phyloP scores from a whole-genome alignment of 345 rosid genomes.

The Punica granatum region DNA sequence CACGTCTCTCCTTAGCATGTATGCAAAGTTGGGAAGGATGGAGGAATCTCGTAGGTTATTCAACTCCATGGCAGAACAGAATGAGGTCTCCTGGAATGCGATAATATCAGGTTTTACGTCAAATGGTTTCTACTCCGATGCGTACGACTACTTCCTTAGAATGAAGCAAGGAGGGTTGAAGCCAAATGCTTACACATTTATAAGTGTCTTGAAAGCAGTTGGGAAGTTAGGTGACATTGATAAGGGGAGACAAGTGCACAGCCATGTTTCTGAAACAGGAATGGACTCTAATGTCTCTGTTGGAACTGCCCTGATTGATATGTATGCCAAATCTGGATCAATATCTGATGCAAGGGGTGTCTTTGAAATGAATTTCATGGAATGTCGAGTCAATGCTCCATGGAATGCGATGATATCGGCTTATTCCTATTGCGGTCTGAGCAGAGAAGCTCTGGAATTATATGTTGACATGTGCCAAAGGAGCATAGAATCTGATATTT shows the following conservation, averaged over 20 bases:
- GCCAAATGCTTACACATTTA: constrained; percentile 23
- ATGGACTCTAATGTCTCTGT: constrained; percentile 21
- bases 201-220: constrained; percentile 29
- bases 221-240: constrained; percentile 28
- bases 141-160: constrained; percentile 24
- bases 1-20: constrained; percentile 40
- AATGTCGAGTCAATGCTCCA: constrained; percentile 19
- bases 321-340: constrained; percentile 35
- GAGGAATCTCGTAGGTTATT: constrained; percentile 29
- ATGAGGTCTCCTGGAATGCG: constrained; percentile 38
- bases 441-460: constrained; percentile 25
- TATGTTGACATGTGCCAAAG: constrained; percentile 28
- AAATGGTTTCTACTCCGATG: constrained; percentile 27
- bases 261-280: constrained; percentile 21
- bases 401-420: constrained; percentile 44
- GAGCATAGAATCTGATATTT: constrained; percentile 21
- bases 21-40: constrained; percentile 31
- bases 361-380: constrained; percentile 20
- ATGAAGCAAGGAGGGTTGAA: constrained; percentile 22
- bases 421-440: constrained; percentile 16
- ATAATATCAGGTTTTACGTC: constrained; percentile 35
- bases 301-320: constrained; percentile 42
- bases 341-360: constrained; percentile 21
- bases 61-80: constrained; percentile 20
- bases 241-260: constrained; percentile 24